Evolutionary conservation across 805 yeast species (phyloP).

Genomic region (Kodamaea sagamina): DNA sequence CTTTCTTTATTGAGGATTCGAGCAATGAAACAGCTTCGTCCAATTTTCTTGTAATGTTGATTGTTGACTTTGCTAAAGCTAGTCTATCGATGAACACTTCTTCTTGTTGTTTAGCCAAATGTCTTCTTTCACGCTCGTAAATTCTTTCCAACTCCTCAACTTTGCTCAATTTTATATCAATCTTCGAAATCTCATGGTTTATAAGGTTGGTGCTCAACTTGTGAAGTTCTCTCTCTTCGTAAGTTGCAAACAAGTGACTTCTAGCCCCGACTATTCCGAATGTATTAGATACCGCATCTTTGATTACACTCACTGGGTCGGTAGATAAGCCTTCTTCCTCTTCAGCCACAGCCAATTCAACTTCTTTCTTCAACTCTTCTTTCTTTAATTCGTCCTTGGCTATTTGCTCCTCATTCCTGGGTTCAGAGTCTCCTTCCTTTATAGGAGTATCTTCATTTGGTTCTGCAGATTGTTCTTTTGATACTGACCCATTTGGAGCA

Average conservation of each 20-base stretch:
- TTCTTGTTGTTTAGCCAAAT: conserved; percentile 62
- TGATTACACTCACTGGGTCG: conserved; percentile 24
- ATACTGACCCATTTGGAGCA: conserved; percentile 4
- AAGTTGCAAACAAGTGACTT: conserved; percentile 74
- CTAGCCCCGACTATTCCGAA: conserved; percentile 78
- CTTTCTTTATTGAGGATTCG: conserved; percentile 9
- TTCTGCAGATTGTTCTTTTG: conserved; percentile 2
- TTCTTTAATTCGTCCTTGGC: conserved; percentile 17
- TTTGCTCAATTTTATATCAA: conserved; percentile 62
- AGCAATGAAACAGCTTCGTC: conserved; percentile 31
- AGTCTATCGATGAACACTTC: conserved; percentile 66
- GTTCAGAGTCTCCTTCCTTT: conserved; percentile 19
- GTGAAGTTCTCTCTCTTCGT: conserved; percentile 78
- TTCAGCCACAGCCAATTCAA: conserved; percentile 11
- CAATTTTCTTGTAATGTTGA: conserved; percentile 50
- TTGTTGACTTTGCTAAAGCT: conserved; percentile 62
- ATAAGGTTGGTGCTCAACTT: conserved; percentile 57
- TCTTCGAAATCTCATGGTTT: conserved; percentile 61
- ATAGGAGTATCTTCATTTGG: conserved; percentile 3
- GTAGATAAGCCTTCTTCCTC: conserved; percentile 16
- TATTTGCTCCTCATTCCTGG: conserved; percentile 19
- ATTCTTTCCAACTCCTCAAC: conserved; percentile 64
- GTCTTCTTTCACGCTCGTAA: conserved; percentile 62
- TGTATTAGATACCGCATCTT: conserved; percentile 68
- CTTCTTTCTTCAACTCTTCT: conserved; percentile 12